Percentiles rank a stretch among this genome's conserved stretches.
Conservation (phyloP, 257 asterid species). For the Handroanthus guayacan region DNA sequence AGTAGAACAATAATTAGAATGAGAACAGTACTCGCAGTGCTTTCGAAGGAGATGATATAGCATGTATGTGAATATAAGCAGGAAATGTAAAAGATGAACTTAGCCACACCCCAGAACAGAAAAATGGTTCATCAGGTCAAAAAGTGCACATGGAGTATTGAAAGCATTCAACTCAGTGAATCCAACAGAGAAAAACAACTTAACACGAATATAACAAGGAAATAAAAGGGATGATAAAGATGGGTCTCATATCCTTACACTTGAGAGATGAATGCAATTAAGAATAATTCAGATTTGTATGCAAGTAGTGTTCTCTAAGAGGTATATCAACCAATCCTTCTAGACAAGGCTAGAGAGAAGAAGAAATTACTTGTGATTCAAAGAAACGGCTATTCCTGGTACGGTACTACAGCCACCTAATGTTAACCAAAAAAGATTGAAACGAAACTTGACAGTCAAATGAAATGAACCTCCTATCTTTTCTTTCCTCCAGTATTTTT, state of each 20-base stretch:
- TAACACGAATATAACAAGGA: background rate
- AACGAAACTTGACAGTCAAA: background rate
- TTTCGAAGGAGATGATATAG: background rate
- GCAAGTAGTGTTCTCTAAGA: background rate
- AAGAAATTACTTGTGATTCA: background rate
- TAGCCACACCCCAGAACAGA: background rate
- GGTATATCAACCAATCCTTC: background rate
- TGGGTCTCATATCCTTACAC: background rate
- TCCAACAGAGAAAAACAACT: background rate
- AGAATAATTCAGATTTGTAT: background rate
- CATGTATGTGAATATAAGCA: background rate
- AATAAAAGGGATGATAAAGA: background rate
- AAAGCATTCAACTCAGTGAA: no score
- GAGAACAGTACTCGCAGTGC: background rate
- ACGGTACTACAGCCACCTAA: background rate
- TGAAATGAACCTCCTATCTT: background rate
- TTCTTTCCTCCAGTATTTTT: background rate
- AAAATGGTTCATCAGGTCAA: background rate
- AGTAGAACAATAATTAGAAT: slow-evolving; percentile 21
- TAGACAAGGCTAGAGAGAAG: background rate
- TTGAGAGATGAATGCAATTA: background rate
- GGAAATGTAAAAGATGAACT: background rate
- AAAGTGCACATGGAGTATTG: background rate
- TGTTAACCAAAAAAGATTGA: background rate
- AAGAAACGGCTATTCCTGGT: background rate